Base-by-base conservation (phyloP, 306 rosid genomes). In the Castanea crenata region DNA sequence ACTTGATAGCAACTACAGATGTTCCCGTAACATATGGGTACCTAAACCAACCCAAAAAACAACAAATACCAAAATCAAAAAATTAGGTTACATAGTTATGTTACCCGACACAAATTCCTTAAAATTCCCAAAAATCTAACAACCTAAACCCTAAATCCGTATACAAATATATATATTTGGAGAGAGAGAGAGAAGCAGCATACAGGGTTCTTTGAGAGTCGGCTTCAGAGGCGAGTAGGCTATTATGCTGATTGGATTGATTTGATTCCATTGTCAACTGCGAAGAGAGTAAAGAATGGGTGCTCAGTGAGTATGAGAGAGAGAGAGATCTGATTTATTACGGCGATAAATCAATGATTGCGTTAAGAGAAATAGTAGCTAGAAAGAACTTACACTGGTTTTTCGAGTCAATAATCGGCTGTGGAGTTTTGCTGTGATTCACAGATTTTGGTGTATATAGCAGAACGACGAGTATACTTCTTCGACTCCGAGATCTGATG, bases 1-100 rank as follows among this genome's bases (percentile, higher is more conserved):
- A 95, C 80, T 95, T 95, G 84, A 95, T 76, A 64, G 97, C 97
- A 55, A 95, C 94, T 0, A 95, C 98, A 21, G 99, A 95, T 16
- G 97, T 85, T 31, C 99, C 97, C 25, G 98, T 95, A 10, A 95
- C 99, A 78, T 90, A 95, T 0, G 99, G 99, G 79, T 93, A 90
- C 87, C 98, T 95, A 74, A 8, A 67, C 16, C 23, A 74, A 76
- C 32, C 46, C n/a, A 61, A 64, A 21, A 9, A 44, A 1, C 18
- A 13, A 69, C n/a, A 61, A 64, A 21, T 6, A 44, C 1, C 18
- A 13, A 69, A 32, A 32, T 32, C 23, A 32, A 80, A 31, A 52
- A 46, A 55, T 72, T 75, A 76, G 83, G 79, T 73, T 67, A 14
- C 25, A 31, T 2, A 0, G 5, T 54, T 9, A 35, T 19, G 19